Evolutionary conservation across 768 basidiomycete genomes (phyloP), one percentile per base, ranked within the genome.

Genomic region (Hysterangium stoloniferum): DNA sequence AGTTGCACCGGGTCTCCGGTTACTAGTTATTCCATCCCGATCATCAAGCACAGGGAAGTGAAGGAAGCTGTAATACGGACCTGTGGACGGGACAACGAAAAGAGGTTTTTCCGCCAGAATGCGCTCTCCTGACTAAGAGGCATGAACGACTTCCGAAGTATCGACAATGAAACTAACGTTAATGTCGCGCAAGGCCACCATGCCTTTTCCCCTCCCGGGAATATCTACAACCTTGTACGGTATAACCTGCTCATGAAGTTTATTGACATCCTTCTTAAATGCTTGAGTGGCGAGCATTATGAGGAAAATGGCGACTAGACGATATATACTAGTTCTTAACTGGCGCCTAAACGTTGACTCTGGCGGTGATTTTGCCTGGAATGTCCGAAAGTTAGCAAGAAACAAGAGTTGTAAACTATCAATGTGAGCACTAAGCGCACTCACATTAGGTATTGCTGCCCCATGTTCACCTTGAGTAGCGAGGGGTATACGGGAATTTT

Each of bases 31-130:
- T 35, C 34, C 31, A 11, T 28, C 6, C 13, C 22, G 28, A 22
- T 12, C 12, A 41, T n/a, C 11, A 9, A 22, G 40, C 28, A 11
- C 20, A 3, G 40, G 28, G 17, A 3, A 12, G 20, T 12, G 6
- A 27, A 36, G 28, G 31, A 32, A 40, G 9, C 3, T 13, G 32
- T n/a, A 11, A 45, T 33, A 62, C 74, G 44, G 42, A 82, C 82
- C 69, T 54, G 69, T 60, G 40, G 54, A 60, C 4, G 80, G 78
- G 4, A 82, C 71, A 4, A 69, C 55, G 55, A 84, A 74, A 1
- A 80, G 62, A 4, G 82, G 79, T 36, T 63, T 62, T 59, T 84
- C 81, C 35, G 67, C 71, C 3, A 82, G 65, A 13, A 84, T 55
- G 1, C 76, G 63, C 57, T 84, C 80, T 44, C 80, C 81, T 72